Percentiles rank a stretch among this genome's conserved stretches.
These are phyloP conservation scores for Hypocrella siamensis DNA, from an alignment of 2,329 filamentous ascomycete genomes.

Conservation along the genomic window DNA sequence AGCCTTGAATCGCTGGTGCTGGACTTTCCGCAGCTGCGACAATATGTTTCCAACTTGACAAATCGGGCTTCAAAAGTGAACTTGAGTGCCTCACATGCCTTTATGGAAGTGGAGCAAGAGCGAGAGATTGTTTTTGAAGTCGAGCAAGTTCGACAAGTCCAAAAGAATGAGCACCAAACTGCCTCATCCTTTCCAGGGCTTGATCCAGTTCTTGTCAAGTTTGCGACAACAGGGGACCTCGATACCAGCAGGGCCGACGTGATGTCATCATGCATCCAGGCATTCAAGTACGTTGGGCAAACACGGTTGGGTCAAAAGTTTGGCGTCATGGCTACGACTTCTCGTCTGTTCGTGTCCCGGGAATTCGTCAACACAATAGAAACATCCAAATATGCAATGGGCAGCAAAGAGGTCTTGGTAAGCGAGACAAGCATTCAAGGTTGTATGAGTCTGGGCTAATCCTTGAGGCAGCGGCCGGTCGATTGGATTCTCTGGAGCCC, in stretches of 20 bases:
- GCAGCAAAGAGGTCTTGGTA: conserved; percentile 3
- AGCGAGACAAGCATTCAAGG: neutral
- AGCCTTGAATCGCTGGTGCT: neutral
- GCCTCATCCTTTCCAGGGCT: conserved; percentile 28
- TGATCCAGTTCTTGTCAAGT: conserved; percentile 27
- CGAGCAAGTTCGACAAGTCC: conserved; percentile 37
- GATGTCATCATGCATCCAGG: conserved; percentile 7
- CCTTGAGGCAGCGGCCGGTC: conserved; percentile 24
- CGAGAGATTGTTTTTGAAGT: conserved; percentile 43
- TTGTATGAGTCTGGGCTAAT: neutral
- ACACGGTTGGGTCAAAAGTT: conserved; percentile 15
- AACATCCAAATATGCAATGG: neutral
- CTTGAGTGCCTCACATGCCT: conserved; percentile 19
- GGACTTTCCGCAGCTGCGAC: neutral
- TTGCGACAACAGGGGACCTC: conserved; percentile 25
- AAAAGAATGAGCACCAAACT: conserved; percentile 25
- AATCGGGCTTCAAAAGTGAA: neutral
- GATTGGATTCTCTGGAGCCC: conserved; percentile 47
- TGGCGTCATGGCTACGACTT: conserved; percentile 3
- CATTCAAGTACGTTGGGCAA: conserved; percentile 23
- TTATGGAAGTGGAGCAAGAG: conserved; percentile 46
- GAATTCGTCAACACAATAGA: conserved; percentile 7
- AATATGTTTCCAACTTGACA: neutral
- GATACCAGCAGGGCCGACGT: conserved; percentile 9
- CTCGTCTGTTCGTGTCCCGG: conserved; percentile 18